These are phyloP conservation scores for Trichaptum fuscoviolaceum DNA, from an alignment of 768 basidiomycete genomes.

Conservation along the genomic window DNA sequence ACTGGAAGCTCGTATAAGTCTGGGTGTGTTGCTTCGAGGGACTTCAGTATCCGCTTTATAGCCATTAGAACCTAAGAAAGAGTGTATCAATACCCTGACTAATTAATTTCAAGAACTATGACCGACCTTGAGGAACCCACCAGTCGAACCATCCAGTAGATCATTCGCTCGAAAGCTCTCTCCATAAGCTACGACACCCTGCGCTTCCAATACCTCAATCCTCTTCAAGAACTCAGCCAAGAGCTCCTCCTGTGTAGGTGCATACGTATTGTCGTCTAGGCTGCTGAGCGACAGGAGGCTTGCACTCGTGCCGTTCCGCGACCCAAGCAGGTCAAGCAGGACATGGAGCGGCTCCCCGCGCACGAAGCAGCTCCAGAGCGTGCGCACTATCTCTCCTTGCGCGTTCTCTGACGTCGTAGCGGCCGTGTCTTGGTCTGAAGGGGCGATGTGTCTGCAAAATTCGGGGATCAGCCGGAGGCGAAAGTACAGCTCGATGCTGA, in stretches of 20 bases:
- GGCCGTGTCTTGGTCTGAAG: neutral
- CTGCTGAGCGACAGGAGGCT: neutral
- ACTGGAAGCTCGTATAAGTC: conserved; percentile 2
- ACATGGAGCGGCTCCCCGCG: neutral
- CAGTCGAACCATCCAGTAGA: neutral
- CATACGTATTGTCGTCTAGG: neutral
- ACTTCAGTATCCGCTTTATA: neutral
- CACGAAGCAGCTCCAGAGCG: conserved; percentile 1
- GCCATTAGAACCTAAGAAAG: neutral
- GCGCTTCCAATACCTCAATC: neutral
- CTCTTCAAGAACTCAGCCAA: neutral
- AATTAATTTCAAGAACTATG: neutral
- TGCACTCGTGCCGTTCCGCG: neutral
- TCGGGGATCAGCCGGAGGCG: conserved; percentile 2
- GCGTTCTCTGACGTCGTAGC: neutral
- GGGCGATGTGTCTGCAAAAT: neutral
- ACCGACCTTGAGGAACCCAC: neutral
- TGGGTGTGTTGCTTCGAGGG: conserved; percentile 1
- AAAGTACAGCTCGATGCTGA: neutral
- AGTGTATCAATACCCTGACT: neutral
- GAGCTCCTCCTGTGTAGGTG: neutral
- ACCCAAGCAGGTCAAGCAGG: neutral
- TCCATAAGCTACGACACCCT: neutral
- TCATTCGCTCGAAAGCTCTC: neutral
- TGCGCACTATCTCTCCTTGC: neutral